Conservation (phyloP, 495 filamentous ascomycete species). For the Daldinia caldariorum region DNA sequence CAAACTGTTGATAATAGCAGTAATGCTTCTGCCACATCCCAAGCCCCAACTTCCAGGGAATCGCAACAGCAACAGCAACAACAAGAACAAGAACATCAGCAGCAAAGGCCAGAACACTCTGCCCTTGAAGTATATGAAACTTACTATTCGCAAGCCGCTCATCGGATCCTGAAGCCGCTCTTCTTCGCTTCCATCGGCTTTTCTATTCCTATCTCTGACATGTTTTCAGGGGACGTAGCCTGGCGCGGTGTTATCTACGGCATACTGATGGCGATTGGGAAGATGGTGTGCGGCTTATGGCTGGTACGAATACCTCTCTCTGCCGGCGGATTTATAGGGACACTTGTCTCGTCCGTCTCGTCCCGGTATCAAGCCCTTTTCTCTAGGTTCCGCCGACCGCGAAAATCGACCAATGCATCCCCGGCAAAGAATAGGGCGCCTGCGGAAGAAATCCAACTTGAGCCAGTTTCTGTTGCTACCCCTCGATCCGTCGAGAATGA, state of each 20-base stretch:
- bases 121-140: conserved; percentile 61
- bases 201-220: conserved; percentile 75
- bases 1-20: not conserved
- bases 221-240: conserved; percentile 70
- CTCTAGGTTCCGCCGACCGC: conserved; percentile 9
- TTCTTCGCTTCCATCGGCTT: conserved; percentile 88
- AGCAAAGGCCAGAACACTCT: conserved; percentile 29
- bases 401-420: not conserved
- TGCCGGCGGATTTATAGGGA: not conserved
- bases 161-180: conserved; percentile 71
- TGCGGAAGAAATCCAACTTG: not conserved
- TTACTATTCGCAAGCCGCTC: conserved; percentile 64
- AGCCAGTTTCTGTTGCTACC: not conserved
- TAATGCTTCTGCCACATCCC: conserved; percentile 1
- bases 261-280: conserved; percentile 73
- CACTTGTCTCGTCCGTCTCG: conserved; percentile 9
- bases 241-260: conserved; percentile 80
- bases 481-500: not conserved
- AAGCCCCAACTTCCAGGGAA: not conserved
- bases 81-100: too few relatives aligned
- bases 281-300: conserved; percentile 70
- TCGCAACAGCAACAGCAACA: not conserved
- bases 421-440: not conserved
- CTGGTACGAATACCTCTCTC: conserved; percentile 61
- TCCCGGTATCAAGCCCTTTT: conserved; percentile 19